phyloP scores from a whole-genome alignment of 768 basidiomycete species.

The Agaricus sinodeliciosus region DNA sequence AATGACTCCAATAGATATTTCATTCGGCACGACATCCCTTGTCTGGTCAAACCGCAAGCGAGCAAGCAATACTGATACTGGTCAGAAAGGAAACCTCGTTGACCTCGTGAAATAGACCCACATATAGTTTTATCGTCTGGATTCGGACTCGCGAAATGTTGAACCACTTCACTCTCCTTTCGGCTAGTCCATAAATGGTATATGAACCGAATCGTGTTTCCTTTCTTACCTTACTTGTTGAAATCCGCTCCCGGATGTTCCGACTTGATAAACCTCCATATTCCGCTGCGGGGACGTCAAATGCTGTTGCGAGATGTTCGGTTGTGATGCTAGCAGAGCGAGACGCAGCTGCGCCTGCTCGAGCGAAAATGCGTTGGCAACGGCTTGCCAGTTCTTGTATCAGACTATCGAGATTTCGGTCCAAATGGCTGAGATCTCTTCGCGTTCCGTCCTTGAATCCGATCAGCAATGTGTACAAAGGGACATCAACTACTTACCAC shows the following conservation, averaged over 20 bases:
- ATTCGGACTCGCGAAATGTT: constrained; percentile 46
- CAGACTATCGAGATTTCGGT: constrained; percentile 64
- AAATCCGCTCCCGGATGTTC: constrained; percentile 46
- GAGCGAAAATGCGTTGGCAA: constrained; percentile 56
- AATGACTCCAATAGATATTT: constrained; percentile 45
- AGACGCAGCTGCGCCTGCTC: constrained; percentile 56
- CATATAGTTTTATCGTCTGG: constrained; percentile 24
- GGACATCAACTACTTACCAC: constrained; percentile 35
- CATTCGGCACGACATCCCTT: constrained; percentile 21
- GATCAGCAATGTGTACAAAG: constrained; percentile 23
- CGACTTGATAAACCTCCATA: background rate
- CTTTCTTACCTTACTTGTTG: constrained; percentile 42
- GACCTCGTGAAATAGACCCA: constrained; percentile 12
- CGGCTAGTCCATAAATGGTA: constrained; percentile 9
- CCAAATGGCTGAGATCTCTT: constrained; percentile 49
- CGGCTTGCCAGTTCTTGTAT: constrained; percentile 52
- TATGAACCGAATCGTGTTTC: background rate
- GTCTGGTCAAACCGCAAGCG: constrained; percentile 38
- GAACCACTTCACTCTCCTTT: constrained; percentile 37
- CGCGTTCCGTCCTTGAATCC: constrained; percentile 34
- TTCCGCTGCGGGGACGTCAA: constrained; percentile 3
- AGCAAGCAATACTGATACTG: constrained; percentile 45
- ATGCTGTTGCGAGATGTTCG: constrained; percentile 4
- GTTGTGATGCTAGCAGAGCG: constrained; percentile 42
- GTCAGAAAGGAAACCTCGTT: constrained; percentile 4